These are phyloP conservation scores for Anastatica hierochuntica DNA, from an alignment of 345 rosid genomes.

Conservation along the genomic window DNA sequence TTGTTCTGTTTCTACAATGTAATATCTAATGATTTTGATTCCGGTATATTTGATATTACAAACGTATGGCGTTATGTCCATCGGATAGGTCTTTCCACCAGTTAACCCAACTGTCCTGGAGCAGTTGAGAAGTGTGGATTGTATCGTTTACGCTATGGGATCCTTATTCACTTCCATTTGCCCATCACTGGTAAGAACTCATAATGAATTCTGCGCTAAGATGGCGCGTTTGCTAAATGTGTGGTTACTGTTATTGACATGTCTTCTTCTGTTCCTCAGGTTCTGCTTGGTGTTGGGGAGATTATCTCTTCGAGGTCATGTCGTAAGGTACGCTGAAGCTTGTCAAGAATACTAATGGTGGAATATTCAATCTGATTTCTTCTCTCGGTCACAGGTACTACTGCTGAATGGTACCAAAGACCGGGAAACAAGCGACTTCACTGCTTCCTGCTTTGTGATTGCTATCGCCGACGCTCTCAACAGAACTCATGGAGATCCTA, in stretches of 20 bases:
- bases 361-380: background rate
- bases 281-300: conserved; percentile 86
- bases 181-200: conserved; percentile 69
- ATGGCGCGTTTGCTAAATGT: background rate
- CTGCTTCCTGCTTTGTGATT: conserved; percentile 73
- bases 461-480: conserved; percentile 75
- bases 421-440: conserved; percentile 69
- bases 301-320: conserved; percentile 64
- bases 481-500: conserved; percentile 63
- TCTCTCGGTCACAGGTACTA: conserved; percentile 43
- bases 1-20: too few species aligned
- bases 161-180: conserved; percentile 93
- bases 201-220: background rate
- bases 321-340: conserved; percentile 49
- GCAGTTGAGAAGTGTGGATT: conserved; percentile 65
- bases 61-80: background rate
- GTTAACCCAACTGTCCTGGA: conserved; percentile 71
- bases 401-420: conserved; percentile 72
- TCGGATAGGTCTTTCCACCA: conserved; percentile 66
- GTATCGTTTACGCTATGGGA: conserved; percentile 94
- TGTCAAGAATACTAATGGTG: background rate
- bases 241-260: background rate
- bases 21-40: too few species aligned
- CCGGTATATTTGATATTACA: background rate
- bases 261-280: conserved; percentile 32